Evolutionary conservation across 2,329 filamentous ascomycete species (phyloP).

Genomic region (Cladorrhinum sp.): DNA sequence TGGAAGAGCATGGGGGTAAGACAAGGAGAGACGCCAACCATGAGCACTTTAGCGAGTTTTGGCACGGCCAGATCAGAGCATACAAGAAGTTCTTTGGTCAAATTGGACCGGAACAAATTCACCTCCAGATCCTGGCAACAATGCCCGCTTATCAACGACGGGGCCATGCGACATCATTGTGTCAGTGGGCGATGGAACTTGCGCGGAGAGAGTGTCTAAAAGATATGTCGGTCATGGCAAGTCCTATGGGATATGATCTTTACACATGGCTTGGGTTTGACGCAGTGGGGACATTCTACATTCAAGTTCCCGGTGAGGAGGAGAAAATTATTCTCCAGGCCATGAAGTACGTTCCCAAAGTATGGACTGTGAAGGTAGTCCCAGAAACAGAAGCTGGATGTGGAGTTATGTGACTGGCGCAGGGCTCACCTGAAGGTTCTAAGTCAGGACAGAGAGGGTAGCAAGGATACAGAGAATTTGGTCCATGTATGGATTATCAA

Average conservation of each 20-base stretch:
- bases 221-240: slow-evolving; percentile 26
- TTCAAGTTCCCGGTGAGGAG: slow-evolving; percentile 24
- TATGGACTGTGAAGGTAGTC: not conserved
- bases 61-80: slow-evolving; percentile 22
- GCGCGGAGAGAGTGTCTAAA: slow-evolving; percentile 17
- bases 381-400: not conserved
- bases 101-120: slow-evolving; percentile 25
- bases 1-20: slow-evolving; percentile 23
- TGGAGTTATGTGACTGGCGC: not conserved
- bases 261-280: slow-evolving; percentile 22
- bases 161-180: slow-evolving; percentile 23
- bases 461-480: too few species aligned
- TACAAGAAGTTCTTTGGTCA: slow-evolving; percentile 21
- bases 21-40: slow-evolving; percentile 25
- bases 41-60: slow-evolving; percentile 23
- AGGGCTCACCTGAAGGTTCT: not conserved
- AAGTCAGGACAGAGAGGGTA: too few species aligned
- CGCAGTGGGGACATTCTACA: slow-evolving; percentile 14
- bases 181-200: slow-evolving; percentile 24
- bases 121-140: slow-evolving; percentile 27
- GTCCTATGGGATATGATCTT: slow-evolving; percentile 25
- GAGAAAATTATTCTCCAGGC: slow-evolving; percentile 22
- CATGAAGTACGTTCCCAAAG: slow-evolving; percentile 22
- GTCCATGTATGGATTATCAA: too few species aligned
- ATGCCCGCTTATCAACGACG: slow-evolving; percentile 23